Evolutionary conservation across 805 yeast genomes (phyloP), one percentile per base, ranked within the genome.

Genomic region (Komagataella pastoris): DNA sequence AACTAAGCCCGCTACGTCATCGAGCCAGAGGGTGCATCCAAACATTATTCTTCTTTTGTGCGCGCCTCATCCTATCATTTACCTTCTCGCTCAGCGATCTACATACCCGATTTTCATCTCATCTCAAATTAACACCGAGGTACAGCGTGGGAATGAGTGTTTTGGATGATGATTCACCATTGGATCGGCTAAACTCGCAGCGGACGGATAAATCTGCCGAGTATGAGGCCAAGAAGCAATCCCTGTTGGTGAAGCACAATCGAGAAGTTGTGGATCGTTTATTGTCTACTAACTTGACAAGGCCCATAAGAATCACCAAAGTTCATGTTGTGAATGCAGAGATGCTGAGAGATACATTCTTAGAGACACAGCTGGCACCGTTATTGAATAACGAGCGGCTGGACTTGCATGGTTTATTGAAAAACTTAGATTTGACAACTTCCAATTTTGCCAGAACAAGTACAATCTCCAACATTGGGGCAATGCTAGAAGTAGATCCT

Each of bases 321-420:
- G 74, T 78, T 7, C 76, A 75, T 53, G 62, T 80, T 7, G 66
- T 73, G 48, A 81, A 81, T 21, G 65, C 74, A 5, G 73, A 74
- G 30, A 49, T 49, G 12, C 76, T 74, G 54, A 62, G 85, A 44
- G 69, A 70, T 51, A 40, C 64, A 0, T 81, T 80, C 58, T 54
- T 80, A 3, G 59, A 63, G 12, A 56, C 65, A 4, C 85, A 79
- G 56, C 59, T 81, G 21, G 59, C 61, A 17, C 81, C 84, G 0
- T 59, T 81, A 47, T 58, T 75, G 21, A 56, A 59, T 7, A 54
- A 61, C 23, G 66, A 72, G n/a, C 53, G 62, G 12, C 55, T 67
- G 45, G 75, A 77, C 3, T 61, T 80, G 21, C 59, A 62, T n/a
- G 58, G 66, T 7, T 63, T 78, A 12, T 57, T 79, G 18, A 45